Percentiles rank a stretch among this genome's conserved stretches.
Conservation (phyloP, 441 rosid species). For the Populus hybrid region DNA sequence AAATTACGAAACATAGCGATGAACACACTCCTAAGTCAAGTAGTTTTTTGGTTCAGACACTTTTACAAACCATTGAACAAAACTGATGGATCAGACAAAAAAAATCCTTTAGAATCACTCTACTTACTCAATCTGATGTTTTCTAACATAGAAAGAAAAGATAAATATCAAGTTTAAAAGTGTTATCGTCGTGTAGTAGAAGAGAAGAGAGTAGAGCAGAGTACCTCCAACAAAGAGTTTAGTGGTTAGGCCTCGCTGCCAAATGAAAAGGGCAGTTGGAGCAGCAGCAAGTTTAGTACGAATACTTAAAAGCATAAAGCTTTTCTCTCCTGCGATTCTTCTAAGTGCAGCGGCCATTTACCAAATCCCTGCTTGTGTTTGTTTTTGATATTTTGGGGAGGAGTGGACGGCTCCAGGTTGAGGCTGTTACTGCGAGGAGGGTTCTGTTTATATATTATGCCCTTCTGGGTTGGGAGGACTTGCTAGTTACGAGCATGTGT, state of each 20-base stretch:
- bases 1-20: neutral
- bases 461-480: too few species aligned
- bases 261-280: slow-evolving; percentile 37
- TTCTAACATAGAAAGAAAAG: neutral
- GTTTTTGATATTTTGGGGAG: neutral
- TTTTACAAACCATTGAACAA: slow-evolving; percentile 19
- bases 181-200: neutral
- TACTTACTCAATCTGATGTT: neutral
- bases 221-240: slow-evolving; percentile 86
- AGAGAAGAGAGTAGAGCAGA: neutral
- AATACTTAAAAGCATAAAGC: neutral
- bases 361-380: neutral
- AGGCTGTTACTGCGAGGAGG: too few species aligned
- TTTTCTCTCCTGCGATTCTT: slow-evolving; percentile 29
- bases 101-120: neutral
- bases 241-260: slow-evolving; percentile 60
- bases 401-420: neutral
- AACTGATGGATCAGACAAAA: neutral
- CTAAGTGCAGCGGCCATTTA: slow-evolving; percentile 54
- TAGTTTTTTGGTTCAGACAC: slow-evolving; percentile 11
- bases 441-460: too few species aligned
- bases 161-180: neutral
- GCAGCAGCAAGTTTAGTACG: slow-evolving; percentile 15
- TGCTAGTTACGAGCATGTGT: too few species aligned
- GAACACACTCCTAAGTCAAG: neutral